A percentile compares a stretch with the other conserved stretches of the same genome.
Conservation (phyloP, 148 eudicot genomes). For the Rhododendron ovatum region DNA sequence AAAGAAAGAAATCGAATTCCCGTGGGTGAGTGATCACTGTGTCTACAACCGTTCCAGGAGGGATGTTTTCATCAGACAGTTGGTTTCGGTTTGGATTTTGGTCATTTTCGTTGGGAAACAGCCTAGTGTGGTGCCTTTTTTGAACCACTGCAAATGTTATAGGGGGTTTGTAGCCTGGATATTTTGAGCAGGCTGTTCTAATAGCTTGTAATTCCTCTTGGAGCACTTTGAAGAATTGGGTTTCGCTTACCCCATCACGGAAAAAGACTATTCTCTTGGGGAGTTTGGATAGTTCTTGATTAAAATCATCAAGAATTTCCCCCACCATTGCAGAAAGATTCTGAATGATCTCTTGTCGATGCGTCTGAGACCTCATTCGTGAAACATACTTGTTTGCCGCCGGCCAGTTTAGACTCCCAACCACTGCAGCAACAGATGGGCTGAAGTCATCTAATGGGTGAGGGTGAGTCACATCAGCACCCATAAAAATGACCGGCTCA, state of each 20-base stretch:
- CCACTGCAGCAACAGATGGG: constrained; percentile 95
- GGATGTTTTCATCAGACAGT: constrained; percentile 52
- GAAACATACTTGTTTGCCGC: constrained; percentile 79
- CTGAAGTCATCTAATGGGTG: constrained; percentile 85
- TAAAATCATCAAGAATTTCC: constrained; percentile 65
- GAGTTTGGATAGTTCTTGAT: constrained; percentile 42
- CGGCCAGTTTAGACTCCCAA: constrained; percentile 90
- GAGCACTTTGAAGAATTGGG: constrained; percentile 81
- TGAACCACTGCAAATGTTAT: constrained; percentile 88
- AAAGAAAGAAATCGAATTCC: constrained; percentile 84
- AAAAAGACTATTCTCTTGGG: constrained; percentile 75
- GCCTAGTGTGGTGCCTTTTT: constrained; percentile 84
- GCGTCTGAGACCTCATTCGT: constrained; percentile 87
- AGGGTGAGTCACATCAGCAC: constrained; percentile 95
- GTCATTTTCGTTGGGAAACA: constrained; percentile 57
- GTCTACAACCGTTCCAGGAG: constrained; percentile 92
- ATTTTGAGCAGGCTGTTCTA: constrained; percentile 41
- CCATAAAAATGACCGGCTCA: constrained; percentile 83
- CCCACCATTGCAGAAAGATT: constrained; percentile 69
- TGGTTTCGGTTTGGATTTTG: constrained; percentile 23
- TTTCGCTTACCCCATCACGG: constrained; percentile 93
- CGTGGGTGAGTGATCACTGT: constrained; percentile 76
- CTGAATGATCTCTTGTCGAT: constrained; percentile 87
- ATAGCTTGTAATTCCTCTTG: constrained; percentile 66
- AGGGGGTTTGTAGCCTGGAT: constrained; percentile 60